Percentiles rank a stretch among this genome's conserved stretches.
Conservation (phyloP, 495 filamentous ascomycete genomes). For the Arthonia radiata region DNA sequence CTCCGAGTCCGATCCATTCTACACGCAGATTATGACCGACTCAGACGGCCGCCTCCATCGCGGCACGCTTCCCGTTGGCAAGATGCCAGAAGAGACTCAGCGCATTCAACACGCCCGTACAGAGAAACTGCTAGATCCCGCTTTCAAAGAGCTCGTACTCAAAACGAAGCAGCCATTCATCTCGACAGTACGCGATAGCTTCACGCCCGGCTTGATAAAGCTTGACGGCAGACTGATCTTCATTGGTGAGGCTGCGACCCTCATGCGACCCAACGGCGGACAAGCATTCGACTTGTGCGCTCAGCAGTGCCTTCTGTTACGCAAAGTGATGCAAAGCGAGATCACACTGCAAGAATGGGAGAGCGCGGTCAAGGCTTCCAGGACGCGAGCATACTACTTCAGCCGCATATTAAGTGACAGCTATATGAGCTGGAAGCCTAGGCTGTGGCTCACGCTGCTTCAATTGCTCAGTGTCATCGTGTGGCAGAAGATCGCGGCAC, state of each 20-base stretch:
- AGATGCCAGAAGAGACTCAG: slow-evolving; percentile 6
- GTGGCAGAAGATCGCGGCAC: too few relatives aligned
- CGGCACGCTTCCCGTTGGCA: slow-evolving; percentile 6
- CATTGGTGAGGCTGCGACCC: slow-evolving; percentile 10
- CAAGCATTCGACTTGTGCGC: slow-evolving; percentile 9
- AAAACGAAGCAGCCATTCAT: slow-evolving; percentile 10
- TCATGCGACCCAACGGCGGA: slow-evolving; percentile 9
- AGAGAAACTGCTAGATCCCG: slow-evolving; percentile 1
- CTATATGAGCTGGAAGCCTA: too few relatives aligned
- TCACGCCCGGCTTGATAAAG: slow-evolving; percentile 5
- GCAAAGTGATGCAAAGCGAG: slow-evolving; percentile 2
- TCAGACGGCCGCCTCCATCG: slow-evolving; percentile 6
- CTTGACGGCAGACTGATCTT: slow-evolving; percentile 9
- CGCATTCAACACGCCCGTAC: slow-evolving; percentile 2
- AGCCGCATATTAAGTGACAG: too few relatives aligned
- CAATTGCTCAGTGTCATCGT: too few relatives aligned
- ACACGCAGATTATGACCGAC: slow-evolving; percentile 4
- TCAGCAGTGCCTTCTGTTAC: slow-evolving; percentile 2
- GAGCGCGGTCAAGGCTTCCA: too few relatives aligned
- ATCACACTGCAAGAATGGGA: slow-evolving; percentile 4
- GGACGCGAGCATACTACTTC: too few relatives aligned
- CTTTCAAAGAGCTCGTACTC: slow-evolving; percentile 10
- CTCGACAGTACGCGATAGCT: slow-evolving; percentile 7
- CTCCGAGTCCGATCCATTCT: slow-evolving; percentile 1
- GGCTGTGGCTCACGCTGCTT: too few relatives aligned